Conservation (phyloP, 1,284 basidiomycete species). For the Erythrobasidium hasegawianum region DNA sequence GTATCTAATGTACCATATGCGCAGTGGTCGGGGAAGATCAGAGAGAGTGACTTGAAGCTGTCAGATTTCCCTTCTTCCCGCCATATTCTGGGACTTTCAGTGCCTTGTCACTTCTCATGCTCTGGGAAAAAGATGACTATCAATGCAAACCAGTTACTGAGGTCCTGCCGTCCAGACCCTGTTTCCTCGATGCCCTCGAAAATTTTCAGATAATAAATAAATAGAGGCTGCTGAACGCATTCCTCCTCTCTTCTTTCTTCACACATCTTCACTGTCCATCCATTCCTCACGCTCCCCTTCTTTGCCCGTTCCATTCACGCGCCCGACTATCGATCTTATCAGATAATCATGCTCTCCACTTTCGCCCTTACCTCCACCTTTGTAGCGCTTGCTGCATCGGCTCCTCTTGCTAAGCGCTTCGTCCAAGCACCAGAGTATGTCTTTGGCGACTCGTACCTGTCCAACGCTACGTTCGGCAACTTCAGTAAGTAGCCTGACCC, state of each 20-base stretch:
- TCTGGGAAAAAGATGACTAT: neutral
- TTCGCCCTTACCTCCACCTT: conserved; percentile 21
- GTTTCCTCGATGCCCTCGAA: neutral
- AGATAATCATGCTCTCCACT: conserved; percentile 22
- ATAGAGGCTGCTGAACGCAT: neutral
- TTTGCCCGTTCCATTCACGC: neutral
- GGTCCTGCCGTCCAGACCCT: conserved; percentile 1
- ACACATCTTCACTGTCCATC: neutral
- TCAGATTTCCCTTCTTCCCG: too few species aligned
- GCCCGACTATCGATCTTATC: neutral
- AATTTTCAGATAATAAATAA: neutral
- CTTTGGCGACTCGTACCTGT: neutral
- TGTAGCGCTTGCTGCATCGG: conserved; percentile 29
- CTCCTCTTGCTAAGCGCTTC: conserved; percentile 16
- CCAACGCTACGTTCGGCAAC: conserved; percentile 11
- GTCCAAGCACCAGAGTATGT: conserved; percentile 2
- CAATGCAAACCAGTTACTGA: conserved; percentile 3
- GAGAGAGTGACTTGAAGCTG: too few species aligned
- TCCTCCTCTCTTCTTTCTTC: conserved; percentile 11
- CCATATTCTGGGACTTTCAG: conserved; percentile 11
- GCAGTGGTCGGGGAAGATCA: too few species aligned
- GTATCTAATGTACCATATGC: too few species aligned
- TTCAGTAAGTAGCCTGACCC: conserved; percentile 7
- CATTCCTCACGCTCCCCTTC: conserved; percentile 6
- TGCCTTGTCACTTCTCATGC: conserved; percentile 23